Conservation (phyloP, 306 rosid genomes). For the Lathyrus sativus region DNA sequence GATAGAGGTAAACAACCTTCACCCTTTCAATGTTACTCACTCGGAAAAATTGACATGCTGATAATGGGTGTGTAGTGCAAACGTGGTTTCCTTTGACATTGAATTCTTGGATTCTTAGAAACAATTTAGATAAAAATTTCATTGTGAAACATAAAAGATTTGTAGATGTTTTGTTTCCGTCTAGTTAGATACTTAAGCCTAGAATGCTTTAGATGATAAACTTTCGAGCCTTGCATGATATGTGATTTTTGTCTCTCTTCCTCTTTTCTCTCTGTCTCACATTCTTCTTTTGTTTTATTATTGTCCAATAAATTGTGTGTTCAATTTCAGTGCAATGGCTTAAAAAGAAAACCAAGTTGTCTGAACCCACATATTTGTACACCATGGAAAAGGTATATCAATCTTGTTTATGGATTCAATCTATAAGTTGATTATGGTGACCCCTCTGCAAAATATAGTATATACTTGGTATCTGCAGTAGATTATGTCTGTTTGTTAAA, state of each 20-base stretch:
- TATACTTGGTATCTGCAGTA: slow-evolving; percentile 27
- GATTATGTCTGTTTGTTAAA: slow-evolving; percentile 34
- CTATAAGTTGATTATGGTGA: slow-evolving; percentile 10
- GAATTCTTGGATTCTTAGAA: slow-evolving; percentile 12
- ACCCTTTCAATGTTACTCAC: slow-evolving; percentile 16
- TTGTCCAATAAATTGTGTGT: slow-evolving; percentile 33
- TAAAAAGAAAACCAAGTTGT: slow-evolving; percentile 73
- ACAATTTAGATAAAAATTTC: not conserved
- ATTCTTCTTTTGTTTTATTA: slow-evolving; percentile 21
- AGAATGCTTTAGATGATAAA: not conserved
- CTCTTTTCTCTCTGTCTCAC: not conserved
- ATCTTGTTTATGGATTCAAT: slow-evolving; percentile 9
- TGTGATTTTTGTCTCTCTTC: not conserved
- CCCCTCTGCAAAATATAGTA: slow-evolving; percentile 2
- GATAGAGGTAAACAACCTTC: slow-evolving; percentile 8
- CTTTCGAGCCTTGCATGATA: not conserved
- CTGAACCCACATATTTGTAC: slow-evolving; percentile 88
- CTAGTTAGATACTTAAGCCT: not conserved
- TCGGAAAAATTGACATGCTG: slow-evolving; percentile 23
- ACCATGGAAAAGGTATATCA: slow-evolving; percentile 87
- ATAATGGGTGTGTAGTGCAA: slow-evolving; percentile 18
- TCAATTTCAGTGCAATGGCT: slow-evolving; percentile 85
- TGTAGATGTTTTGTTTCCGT: slow-evolving; percentile 9
- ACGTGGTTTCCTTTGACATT: slow-evolving; percentile 24
- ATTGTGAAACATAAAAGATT: slow-evolving; percentile 9